These are phyloP conservation scores for Kodamaea anthophila DNA, from an alignment of 1,139 yeast species.

Conservation along the genomic window DNA sequence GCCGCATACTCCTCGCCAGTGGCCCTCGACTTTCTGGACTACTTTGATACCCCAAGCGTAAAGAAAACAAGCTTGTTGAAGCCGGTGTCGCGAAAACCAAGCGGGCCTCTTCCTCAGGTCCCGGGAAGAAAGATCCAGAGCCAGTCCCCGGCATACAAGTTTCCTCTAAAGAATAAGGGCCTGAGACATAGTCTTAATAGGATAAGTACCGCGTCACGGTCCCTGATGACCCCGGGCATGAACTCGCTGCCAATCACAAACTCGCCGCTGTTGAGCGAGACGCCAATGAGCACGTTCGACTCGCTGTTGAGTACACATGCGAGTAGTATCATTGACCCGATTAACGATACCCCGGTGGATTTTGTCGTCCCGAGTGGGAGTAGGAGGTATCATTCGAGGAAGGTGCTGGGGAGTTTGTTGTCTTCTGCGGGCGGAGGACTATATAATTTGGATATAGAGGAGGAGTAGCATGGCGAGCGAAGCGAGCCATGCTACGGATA, in stretches of 20 bases:
- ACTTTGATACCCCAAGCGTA: slow-evolving; percentile 5
- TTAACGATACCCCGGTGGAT: slow-evolving; percentile 40
- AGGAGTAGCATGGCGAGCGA: slow-evolving; percentile 16
- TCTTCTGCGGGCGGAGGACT: slow-evolving; percentile 23
- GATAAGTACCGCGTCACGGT: slow-evolving; percentile 9
- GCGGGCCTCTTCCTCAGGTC: slow-evolving; percentile 9
- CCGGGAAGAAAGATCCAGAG: slow-evolving; percentile 2
- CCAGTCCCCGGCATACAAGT: slow-evolving; percentile 11
- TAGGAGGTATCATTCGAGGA: slow-evolving; percentile 14
- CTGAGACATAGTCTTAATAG: slow-evolving; percentile 16
- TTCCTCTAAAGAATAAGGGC: slow-evolving; percentile 16
- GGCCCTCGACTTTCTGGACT: slow-evolving; percentile 9
- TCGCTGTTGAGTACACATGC: slow-evolving; percentile 16
- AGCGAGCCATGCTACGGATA: background rate
- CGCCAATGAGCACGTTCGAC: slow-evolving; percentile 26
- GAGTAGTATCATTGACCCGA: slow-evolving; percentile 30
- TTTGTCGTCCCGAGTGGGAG: slow-evolving; percentile 22
- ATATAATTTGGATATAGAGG: slow-evolving; percentile 22
- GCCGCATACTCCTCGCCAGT: slow-evolving; percentile 8
- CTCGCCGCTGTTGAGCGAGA: slow-evolving; percentile 32
- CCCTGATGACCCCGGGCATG: slow-evolving; percentile 9
- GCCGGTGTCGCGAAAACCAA: slow-evolving; percentile 17
- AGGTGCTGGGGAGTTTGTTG: slow-evolving; percentile 17
- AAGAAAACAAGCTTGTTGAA: slow-evolving; percentile 12
- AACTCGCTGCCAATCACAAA: slow-evolving; percentile 29